Evolutionary conservation across 805 yeast species (phyloP).

Genomic region (Starmerella tilneyi): DNA sequence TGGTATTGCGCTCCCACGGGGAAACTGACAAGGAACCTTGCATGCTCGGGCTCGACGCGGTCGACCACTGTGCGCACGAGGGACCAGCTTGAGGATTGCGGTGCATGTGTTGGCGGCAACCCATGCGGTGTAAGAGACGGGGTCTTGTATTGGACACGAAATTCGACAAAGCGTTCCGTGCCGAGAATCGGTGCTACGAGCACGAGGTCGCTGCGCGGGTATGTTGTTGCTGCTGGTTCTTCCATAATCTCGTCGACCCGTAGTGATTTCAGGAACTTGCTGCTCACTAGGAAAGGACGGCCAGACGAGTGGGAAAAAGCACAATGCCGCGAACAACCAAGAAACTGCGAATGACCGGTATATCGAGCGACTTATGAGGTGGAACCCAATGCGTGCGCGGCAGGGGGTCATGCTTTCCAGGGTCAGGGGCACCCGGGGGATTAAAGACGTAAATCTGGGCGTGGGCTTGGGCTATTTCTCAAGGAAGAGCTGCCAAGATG

Average conservation of each 20-base stretch:
- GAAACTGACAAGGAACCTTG: constrained; percentile 12
- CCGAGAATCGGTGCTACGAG: constrained; percentile 13
- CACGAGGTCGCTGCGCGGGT: constrained; percentile 7
- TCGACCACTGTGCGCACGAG: constrained; percentile 11
- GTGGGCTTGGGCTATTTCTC: neutral
- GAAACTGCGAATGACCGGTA: no score
- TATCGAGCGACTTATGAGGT: neutral
- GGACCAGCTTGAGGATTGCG: constrained; percentile 10
- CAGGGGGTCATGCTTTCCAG: neutral
- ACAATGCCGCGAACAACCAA: no score
- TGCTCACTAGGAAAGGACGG: no score
- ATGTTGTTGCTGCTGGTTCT: neutral
- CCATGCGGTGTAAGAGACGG: neutral
- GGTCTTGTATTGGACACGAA: constrained; percentile 7
- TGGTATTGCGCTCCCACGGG: constrained; percentile 15
- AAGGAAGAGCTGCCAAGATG: no score
- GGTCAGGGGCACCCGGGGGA: neutral
- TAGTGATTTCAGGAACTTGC: no score
- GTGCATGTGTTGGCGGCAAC: no score
- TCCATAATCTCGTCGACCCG: neutral
- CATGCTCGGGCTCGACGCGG: constrained; percentile 5
- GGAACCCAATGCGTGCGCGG: neutral
- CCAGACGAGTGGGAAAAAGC: no score
- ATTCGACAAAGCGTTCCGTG: constrained; percentile 12
- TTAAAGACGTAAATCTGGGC: neutral